Base-by-base conservation (phyloP, 768 basidiomycete species). In the Serpula lacrymans region DNA sequence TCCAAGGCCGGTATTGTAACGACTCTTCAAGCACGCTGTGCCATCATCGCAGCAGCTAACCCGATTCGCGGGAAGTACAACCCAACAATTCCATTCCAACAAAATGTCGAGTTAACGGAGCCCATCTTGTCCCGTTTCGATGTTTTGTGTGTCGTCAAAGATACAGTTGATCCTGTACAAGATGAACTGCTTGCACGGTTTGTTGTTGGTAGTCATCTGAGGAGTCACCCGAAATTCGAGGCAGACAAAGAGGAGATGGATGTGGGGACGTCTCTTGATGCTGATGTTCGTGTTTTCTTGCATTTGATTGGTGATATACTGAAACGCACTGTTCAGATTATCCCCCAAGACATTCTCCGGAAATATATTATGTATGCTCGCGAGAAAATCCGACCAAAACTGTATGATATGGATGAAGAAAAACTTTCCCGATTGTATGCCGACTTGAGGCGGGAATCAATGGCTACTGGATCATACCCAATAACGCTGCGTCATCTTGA, bases 331-430 rank as follows among this genome's bases (percentile, higher is more conserved):
- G 20, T 22, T 25, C 43, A 99, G 95, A 78, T 97, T 52, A 98
- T 99, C 51, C 89, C 95, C 1, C 96, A 99, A 72, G 94, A 98
- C 48, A 66, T 95, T 25, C 78, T 99, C 18, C 82, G 89, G 37
- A 99, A 98, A 60, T 99, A 98, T 63, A 97, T 98, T 69, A 95
- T 98, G 89, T 98, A 98, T 55, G 92, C 94, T 0, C 81, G 91
- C 45, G 96, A 98, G 55, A 88, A 83, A 58, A 82, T 97, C 47
- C 75, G 77, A 50, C 96, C 96, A 2, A 95, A 97, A 64, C 72
- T 99, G 38, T 89, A 89, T 55, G 89, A 97, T 53, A 73, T 98
- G 51, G 96, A 99, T 62, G 88, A 92, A 57, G 92, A 97, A 57
- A 98, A 98, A 67, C 77, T 98, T 17, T 73, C 93, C 5, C 75